Evolutionary conservation across 306 rosid genomes (phyloP).

Genomic region (Inga oerstediana): DNA sequence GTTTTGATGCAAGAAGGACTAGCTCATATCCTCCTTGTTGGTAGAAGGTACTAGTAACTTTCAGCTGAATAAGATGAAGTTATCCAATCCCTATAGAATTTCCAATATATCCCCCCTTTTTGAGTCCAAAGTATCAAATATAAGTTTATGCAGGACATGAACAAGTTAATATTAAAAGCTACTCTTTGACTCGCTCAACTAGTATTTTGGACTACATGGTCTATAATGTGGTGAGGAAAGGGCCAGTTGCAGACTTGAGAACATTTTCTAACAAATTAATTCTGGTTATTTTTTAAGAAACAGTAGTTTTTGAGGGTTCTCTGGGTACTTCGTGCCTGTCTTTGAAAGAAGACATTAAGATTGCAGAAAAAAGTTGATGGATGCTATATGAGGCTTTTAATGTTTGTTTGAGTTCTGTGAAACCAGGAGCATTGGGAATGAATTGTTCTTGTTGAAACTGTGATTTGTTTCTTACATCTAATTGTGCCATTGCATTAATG

Average conservation of each 20-base stretch:
- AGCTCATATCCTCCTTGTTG: conserved; percentile 88
- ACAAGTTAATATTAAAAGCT: not conserved
- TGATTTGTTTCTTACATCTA: conserved; percentile 17
- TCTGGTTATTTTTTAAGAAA: not conserved
- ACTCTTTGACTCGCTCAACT: not conserved
- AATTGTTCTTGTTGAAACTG: conserved; percentile 23
- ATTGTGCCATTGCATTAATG: conserved; percentile 13
- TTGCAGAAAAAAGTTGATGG: not conserved
- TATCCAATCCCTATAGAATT: not conserved
- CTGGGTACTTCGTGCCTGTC: not conserved
- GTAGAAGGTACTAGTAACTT: conserved; percentile 68
- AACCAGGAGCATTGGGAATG: conserved; percentile 8
- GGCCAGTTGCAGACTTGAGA: not conserved
- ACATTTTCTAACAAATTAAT: not conserved
- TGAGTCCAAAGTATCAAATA: not conserved
- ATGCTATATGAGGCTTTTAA: conserved; percentile 14
- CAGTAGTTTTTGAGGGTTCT: not conserved
- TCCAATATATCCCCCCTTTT: not conserved
- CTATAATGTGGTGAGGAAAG: not conserved
- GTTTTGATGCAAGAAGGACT: conserved; percentile 99
- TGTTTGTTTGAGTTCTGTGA: conserved; percentile 31
- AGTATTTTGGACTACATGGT: not conserved
- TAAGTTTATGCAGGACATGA: not conserved
- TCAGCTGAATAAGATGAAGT: not conserved
- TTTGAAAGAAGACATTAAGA: conserved; percentile 10